phyloP scores from a whole-genome alignment of 1,139 yeast genomes.

The Zygoascus sp. region DNA sequence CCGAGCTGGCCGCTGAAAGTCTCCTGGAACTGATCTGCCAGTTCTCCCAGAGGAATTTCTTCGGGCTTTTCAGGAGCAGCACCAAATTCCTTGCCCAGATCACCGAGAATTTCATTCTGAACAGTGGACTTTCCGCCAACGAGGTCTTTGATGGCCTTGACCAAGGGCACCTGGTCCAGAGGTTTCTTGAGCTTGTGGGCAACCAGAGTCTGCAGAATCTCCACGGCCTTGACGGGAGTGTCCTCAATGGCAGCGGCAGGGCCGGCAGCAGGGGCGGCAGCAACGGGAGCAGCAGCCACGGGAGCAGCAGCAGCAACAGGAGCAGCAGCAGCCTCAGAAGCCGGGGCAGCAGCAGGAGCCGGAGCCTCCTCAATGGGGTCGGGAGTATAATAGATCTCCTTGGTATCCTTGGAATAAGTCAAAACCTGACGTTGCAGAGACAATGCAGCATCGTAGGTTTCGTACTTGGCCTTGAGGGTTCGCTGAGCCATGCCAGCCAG shows the following conservation, averaged over 20 bases:
- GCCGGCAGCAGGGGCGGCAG: slow-evolving; percentile 59
- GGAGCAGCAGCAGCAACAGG: slow-evolving; percentile 39
- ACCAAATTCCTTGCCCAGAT: slow-evolving; percentile 96
- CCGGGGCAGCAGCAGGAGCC: slow-evolving; percentile 29
- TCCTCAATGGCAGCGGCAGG: slow-evolving; percentile 83
- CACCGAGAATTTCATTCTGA: slow-evolving; percentile 97
- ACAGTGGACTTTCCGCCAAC: slow-evolving; percentile 98
- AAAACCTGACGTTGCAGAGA: slow-evolving; percentile 94
- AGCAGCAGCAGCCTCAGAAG: slow-evolving; percentile 36
- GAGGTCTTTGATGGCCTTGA: slow-evolving; percentile 91
- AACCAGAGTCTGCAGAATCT: slow-evolving; percentile 81
- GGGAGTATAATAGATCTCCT: slow-evolving; percentile 93
- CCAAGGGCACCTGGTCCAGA: slow-evolving; percentile 75
- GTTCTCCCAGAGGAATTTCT: slow-evolving; percentile 91
- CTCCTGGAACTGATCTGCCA: slow-evolving; percentile 93
- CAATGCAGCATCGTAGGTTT: slow-evolving; percentile 95
- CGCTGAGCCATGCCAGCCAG: slow-evolving; percentile 98
- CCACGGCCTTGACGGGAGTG: slow-evolving; percentile 80
- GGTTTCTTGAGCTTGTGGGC: slow-evolving; percentile 95
- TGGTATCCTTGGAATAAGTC: slow-evolving; percentile 92
- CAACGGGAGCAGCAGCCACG: slow-evolving; percentile 49
- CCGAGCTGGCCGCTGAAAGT: slow-evolving; percentile 84
- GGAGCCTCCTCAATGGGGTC: slow-evolving; percentile 65
- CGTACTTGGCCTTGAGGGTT: slow-evolving; percentile 93
- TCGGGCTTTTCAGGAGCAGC: slow-evolving; percentile 98